These are phyloP conservation scores for Candida yuanshanica DNA, from an alignment of 805 yeast species.

Conservation along the genomic window DNA sequence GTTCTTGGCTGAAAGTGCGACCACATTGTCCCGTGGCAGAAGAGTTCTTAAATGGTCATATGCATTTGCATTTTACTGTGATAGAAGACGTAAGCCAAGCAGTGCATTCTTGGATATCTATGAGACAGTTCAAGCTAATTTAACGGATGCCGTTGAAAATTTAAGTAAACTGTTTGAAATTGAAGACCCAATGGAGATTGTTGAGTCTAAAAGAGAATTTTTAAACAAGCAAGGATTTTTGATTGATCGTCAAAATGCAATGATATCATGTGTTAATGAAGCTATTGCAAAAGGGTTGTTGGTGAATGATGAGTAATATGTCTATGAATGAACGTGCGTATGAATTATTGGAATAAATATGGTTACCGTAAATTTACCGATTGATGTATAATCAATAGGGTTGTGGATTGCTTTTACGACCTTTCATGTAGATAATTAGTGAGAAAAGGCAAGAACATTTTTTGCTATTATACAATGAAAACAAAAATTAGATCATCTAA, in stretches of 20 bases:
- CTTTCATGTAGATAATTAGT: no score
- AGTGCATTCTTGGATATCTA: slow-evolving; percentile 54
- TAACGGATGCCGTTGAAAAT: slow-evolving; percentile 63
- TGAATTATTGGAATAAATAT: no score
- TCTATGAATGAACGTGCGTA: no score
- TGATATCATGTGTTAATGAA: slow-evolving; percentile 29
- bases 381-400: no score
- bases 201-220: slow-evolving; percentile 31
- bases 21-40: slow-evolving; percentile 60
- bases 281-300: slow-evolving; percentile 3
- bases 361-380: no score
- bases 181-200: slow-evolving; percentile 30
- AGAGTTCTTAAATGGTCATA: slow-evolving; percentile 87
- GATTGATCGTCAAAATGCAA: slow-evolving; percentile 30
- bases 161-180: slow-evolving; percentile 53
- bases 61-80: slow-evolving; percentile 66
- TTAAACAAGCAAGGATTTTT: slow-evolving; percentile 31
- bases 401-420: no score
- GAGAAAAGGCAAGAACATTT: not conserved
- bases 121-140: slow-evolving; percentile 62
- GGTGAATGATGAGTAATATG: not conserved
- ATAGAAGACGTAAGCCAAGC: slow-evolving; percentile 21
- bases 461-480: not conserved
- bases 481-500: slow-evolving; percentile 43
- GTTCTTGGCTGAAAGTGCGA: slow-evolving; percentile 69